A percentile compares a stretch with the other conserved stretches of the same genome.
Evolutionary conservation across 192 early-diverging fungal species (phyloP).

Genomic region (Phycomyces blakesleeanus): DNA sequence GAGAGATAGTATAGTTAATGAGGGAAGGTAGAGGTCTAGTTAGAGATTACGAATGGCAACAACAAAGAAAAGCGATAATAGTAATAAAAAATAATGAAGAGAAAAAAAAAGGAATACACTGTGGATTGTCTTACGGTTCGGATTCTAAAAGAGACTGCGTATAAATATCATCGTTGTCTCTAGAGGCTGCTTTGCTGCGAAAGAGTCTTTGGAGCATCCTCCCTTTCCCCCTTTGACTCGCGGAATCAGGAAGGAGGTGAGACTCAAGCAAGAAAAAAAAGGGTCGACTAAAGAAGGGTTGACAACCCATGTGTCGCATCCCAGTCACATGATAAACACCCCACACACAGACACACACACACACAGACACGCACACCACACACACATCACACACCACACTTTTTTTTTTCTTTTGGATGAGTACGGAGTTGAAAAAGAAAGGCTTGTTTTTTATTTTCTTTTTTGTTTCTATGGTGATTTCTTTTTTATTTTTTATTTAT

Average conservation of each 20-base stretch:
- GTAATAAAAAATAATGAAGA: no score
- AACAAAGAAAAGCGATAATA: no score
- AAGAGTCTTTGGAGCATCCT: slow-evolving; percentile 32
- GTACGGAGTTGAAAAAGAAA: no score
- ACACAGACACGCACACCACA: no score
- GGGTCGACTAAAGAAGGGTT: slow-evolving; percentile 2
- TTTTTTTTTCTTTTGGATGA: no score
- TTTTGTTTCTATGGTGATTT: no score
- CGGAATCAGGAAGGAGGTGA: background rate
- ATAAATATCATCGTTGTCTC: slow-evolving; percentile 21
- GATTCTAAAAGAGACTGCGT: slow-evolving; percentile 29
- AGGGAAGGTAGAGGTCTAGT: background rate
- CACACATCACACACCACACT: no score
- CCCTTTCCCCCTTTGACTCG: background rate
- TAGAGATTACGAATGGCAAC: background rate
- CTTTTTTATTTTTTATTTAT: no score
- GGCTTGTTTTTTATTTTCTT: no score
- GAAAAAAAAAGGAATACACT: no score
- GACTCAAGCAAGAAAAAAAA: background rate
- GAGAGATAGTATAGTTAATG: no score
- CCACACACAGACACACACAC: background rate
- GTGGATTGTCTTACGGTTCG: slow-evolving; percentile 22
- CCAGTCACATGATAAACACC: background rate
- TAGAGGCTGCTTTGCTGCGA: slow-evolving; percentile 25
- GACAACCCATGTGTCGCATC: background rate